Conservation (phyloP, 177 flowering plant species). For the Vitis hybrid region DNA sequence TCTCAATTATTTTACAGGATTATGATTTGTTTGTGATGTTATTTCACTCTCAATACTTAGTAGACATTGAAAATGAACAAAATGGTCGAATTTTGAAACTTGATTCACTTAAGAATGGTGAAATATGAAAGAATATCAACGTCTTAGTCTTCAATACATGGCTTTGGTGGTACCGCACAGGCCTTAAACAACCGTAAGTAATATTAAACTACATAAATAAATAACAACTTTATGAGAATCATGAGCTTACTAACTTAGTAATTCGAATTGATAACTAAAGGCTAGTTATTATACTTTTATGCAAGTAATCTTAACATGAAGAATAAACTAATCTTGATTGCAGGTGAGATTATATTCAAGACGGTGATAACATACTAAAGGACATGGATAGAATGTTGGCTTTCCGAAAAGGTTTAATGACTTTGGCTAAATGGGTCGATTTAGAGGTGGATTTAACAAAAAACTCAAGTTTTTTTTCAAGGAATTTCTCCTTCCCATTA, state of each 20-base stretch:
- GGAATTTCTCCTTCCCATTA: slow-evolving; percentile 66
- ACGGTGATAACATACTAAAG: slow-evolving; percentile 24
- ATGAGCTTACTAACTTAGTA: too few species aligned
- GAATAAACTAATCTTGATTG: slow-evolving; percentile 1
- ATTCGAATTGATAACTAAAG: too few species aligned
- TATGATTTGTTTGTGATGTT: slow-evolving; percentile 41
- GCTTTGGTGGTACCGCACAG: slow-evolving; percentile 60
- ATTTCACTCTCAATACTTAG: slow-evolving; percentile 32
- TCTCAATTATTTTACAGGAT: slow-evolving; percentile 30
- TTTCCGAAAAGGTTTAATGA: slow-evolving; percentile 36
- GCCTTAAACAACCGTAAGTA: slow-evolving; percentile 44
- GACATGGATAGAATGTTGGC: slow-evolving; percentile 65
- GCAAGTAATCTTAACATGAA: too few species aligned
- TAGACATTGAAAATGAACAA: slow-evolving; percentile 39
- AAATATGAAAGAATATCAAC: slow-evolving; percentile 42
- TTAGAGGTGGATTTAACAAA: slow-evolving; percentile 26
- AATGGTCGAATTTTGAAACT: slow-evolving; percentile 50
- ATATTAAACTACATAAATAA: too few species aligned
- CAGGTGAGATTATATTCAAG: slow-evolving; percentile 61
- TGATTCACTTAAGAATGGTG: slow-evolving; percentile 42
- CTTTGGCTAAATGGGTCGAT: slow-evolving; percentile 61
- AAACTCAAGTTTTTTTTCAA: slow-evolving; percentile 48
- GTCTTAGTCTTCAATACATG: slow-evolving; percentile 56
- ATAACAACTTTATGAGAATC: too few species aligned
- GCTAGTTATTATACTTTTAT: too few species aligned